Evolutionary conservation across 2,329 filamentous ascomycete genomes (phyloP).

Genomic region (Amauroascus niger): DNA sequence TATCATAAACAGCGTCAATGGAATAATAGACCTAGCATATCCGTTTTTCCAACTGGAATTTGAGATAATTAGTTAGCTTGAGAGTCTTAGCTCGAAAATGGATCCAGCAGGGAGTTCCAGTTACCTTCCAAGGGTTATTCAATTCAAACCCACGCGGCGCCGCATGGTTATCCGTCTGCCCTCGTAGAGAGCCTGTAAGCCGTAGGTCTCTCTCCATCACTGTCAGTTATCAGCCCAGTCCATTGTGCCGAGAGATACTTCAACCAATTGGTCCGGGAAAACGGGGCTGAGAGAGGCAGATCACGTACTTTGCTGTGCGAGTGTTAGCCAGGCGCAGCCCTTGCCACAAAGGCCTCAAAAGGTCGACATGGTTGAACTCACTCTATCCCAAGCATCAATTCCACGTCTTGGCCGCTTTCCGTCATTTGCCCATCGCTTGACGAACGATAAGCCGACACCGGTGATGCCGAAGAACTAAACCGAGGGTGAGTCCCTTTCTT

Average conservation of each 20-base stretch:
- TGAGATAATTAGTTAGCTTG: not conserved
- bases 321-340: conserved; percentile 1
- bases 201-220: conserved; percentile 59
- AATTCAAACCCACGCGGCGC: conserved; percentile 56
- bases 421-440: conserved; percentile 53
- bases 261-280: not conserved
- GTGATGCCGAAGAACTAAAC: conserved; percentile 55
- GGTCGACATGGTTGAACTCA: conserved; percentile 32
- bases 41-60: conserved; percentile 33
- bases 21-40: conserved; percentile 25
- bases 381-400: conserved; percentile 55
- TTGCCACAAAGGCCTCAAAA: not conserved
- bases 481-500: conserved; percentile 15
- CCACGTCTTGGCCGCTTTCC: conserved; percentile 53
- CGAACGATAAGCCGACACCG: conserved; percentile 48
- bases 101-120: conserved; percentile 6
- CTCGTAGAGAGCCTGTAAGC: conserved; percentile 52
- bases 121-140: conserved; percentile 59
- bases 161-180: conserved; percentile 50
- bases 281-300: not conserved
- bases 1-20: conserved; percentile 7
- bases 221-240: conserved; percentile 30
- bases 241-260: not conserved
- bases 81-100: not conserved
- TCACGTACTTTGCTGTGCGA: conserved; percentile 45